A percentile compares a stretch with the other conserved stretches of the same genome.
These are phyloP conservation scores for Mimosa bimucronata DNA, from an alignment of 306 rosid genomes.

Conservation along the genomic window DNA sequence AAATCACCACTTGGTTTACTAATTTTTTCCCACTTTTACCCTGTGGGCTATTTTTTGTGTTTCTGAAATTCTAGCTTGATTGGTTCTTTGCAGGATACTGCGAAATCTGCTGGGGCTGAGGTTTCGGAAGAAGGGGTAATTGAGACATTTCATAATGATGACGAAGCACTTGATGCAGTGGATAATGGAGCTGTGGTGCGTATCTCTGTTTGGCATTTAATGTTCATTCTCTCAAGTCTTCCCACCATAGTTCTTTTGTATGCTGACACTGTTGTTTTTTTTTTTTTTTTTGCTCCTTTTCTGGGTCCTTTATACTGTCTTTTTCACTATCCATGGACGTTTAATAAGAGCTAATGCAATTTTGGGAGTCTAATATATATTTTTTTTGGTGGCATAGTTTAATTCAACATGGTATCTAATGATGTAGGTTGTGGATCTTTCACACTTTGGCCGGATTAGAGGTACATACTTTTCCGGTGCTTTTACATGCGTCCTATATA, in stretches of 20 bases:
- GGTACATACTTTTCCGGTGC: constrained; percentile 55
- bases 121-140: constrained; percentile 69
- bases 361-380: constrained; percentile 28
- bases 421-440: constrained; percentile 86
- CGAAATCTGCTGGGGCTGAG: constrained; percentile 55
- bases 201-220: constrained; percentile 11
- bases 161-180: constrained; percentile 70
- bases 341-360: not conserved
- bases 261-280: not conserved
- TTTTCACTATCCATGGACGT: not conserved
- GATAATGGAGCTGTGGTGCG: constrained; percentile 72
- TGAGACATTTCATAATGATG: constrained; percentile 78
- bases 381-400: constrained; percentile 25
- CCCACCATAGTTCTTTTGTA: not conserved
- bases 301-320: not conserved
- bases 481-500: not conserved
- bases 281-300: not conserved
- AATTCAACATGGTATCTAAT: constrained; percentile 31
- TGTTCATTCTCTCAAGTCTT: not conserved
- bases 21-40: not conserved
- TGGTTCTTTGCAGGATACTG: constrained; percentile 62
- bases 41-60: not conserved
- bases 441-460: constrained; percentile 93
- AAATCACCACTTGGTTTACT: not conserved
- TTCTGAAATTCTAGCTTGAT: constrained; percentile 1